A percentile compares a stretch with the other conserved stretches of the same genome.
Conservation (phyloP, 352 stramenopile genomes). For the Globisporangium radiosum region DNA sequence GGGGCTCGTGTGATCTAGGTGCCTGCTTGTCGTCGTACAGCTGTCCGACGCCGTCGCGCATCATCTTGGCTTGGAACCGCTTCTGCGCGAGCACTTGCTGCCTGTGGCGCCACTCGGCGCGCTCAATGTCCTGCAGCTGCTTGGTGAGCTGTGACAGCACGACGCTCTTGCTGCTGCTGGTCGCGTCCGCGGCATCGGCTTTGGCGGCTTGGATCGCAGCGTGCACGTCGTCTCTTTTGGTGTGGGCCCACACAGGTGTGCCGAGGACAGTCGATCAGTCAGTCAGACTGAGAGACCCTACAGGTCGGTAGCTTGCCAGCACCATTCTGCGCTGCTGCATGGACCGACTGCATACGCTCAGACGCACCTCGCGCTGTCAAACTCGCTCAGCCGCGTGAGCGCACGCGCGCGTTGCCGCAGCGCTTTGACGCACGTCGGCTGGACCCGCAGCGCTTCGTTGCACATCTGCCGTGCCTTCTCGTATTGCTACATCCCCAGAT, state of each 20-base stretch:
- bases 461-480: slow-evolving; percentile 57
- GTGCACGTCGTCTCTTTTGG: slow-evolving; percentile 21
- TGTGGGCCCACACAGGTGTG: too few species aligned
- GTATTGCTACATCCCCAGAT: slow-evolving; percentile 34
- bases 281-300: background rate
- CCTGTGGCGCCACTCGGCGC: slow-evolving; percentile 37
- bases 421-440: slow-evolving; percentile 40
- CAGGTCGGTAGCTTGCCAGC: too few species aligned
- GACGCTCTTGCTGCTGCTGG: background rate
- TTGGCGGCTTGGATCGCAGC: slow-evolving; percentile 18
- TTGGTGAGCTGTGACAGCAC: slow-evolving; percentile 28
- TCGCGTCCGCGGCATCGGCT: background rate
- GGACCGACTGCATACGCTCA: background rate
- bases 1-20: slow-evolving; percentile 2
- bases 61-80: slow-evolving; percentile 73
- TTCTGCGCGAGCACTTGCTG: slow-evolving; percentile 30
- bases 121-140: slow-evolving; percentile 44
- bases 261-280: too few species aligned
- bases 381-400: slow-evolving; percentile 33
- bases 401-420: slow-evolving; percentile 64
- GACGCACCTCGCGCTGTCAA: slow-evolving; percentile 51
- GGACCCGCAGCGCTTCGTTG: slow-evolving; percentile 43
- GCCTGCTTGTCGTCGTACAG: slow-evolving; percentile 70
- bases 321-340: too few species aligned
- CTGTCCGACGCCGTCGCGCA: slow-evolving; percentile 54